Evolutionary conservation across 345 rosid genomes (phyloP), one percentile per base, ranked within the genome.

Genomic region (Corchorus capsularis): DNA sequence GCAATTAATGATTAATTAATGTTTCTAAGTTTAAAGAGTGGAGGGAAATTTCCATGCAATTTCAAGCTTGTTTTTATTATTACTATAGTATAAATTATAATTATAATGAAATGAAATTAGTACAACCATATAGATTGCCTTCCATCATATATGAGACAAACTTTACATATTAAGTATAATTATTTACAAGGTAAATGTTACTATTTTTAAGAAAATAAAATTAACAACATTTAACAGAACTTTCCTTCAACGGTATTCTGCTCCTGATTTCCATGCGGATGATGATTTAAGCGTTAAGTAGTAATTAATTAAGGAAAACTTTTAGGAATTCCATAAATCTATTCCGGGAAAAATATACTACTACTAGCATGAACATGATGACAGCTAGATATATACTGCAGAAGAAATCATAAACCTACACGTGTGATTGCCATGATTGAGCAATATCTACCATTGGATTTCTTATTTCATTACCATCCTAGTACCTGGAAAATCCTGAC

Each of bases 221-320:
- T 22, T 8, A 22, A 20, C 13, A 59, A 59, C 11, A 59, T 59
- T 22, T 27, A 14, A 14, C 63, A 41, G 47, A 79, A 74, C 74
- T 85, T 63, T 78, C 77, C 91, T 84, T 89, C 84, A 82, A 86
- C 82, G 87, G 86, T 82, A 84, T 72, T 72, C 72, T 64, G 83
- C 81, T 80, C 56, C 63, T 63, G 67, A 56, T 76, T 77, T 71
- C 73, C 61, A 46, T 60, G 81, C 27, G 72, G 35, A 15, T 68
- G 41, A 39, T 65, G 6, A 64, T 65, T 65, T 65, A 43, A 8
- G 34, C 10, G 4, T 65, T n/a, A 49, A 66, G 76, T 70, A 66
- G 76, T 70, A 68, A 74, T 77, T 79, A 75, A 41, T 15, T 12
- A 22, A 16, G 6, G 19, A 16, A 4, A 13, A 49, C 0, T 49